Evolutionary conservation across 1,284 basidiomycete species (phyloP), one percentile per base, ranked within the genome.

Genomic region (Leccinum solheimii): DNA sequence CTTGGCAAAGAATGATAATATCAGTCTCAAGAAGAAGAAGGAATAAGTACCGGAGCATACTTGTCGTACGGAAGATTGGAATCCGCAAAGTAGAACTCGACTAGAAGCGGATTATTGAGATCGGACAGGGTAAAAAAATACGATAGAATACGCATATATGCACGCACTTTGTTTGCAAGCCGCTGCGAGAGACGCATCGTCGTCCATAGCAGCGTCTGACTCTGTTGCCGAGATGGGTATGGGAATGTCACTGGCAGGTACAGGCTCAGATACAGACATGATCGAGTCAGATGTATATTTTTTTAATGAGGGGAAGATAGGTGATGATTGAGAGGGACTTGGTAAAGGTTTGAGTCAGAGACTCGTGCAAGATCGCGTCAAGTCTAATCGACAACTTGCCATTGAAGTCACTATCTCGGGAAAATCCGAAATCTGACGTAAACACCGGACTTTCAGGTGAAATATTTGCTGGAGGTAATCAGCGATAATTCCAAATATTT

Each of bases 41-140:
- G 5, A 3, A 21, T 6, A 48, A n/a, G 3, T 3, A 49, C 30
- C 3, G 27, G 34, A 34, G 72, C 81, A 52, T 68, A 89, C 88
- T 92, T 95, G 86, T 98, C 97, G 70, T 89, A 96, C 13, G 97
- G 97, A 55, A 99, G 85, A 79, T 99, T 99, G 34, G 95, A 87
- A 78, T 97, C 94, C 57, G 92, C 92, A 78, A 99, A 96, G 83
- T 99, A 99, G 78, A 98, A 99, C 76, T 97, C 94, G 72, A 98
- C 96, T 97, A 61, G 6, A 62, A 36, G 53, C 53, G 8, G 36
- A 54, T 3, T 38, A 26, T 51, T 51, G 50, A 30, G 50, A 30
- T 51, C 14, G 56, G 34, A 2, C 50, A 3, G 6, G 45, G 3
- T 21, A 30, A 45, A 23, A 19, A 55, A 51, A 2, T 23, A 13